Evolutionary conservation across 495 filamentous ascomycete species (phyloP), one percentile per base, ranked within the genome.

Genomic region (Neurospora hispaniola): DNA sequence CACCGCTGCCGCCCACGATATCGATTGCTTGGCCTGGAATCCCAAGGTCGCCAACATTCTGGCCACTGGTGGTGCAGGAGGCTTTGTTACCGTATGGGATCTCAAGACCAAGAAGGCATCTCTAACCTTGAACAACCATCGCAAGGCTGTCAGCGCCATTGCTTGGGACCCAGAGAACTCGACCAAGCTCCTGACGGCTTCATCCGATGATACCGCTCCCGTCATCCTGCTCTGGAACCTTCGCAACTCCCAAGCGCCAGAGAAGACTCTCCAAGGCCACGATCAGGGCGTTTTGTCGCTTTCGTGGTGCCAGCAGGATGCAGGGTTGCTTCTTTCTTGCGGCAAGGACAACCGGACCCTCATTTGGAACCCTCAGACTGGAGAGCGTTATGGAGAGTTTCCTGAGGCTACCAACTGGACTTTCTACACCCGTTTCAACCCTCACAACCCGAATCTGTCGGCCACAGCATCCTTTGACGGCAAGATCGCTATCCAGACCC

Each of bases 21-120:
- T 98, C 74, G 94, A 98, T 74, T 94, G 93, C 73, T 84, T 98
- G 77, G 95, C 97, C 75, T 99, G 96, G 96, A 99, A 99, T 84
- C 94, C 94, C 77, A 98, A 97, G 84, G 94, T 98, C 46, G 86
- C 94, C 27, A 94, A 99, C 81, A 99, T 99, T 78, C 82, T 98
- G 73, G 96, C 94, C 39, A 97, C 96, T 14, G 96, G 96, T 75
- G 94, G 95, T 79, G 94, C 89, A 75, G 96, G 94, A 23, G 96
- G 96, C 12, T 97, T 97, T 78, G 94, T 98, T 39, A 98, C 96
- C 12, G 94, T 99, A 4, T 99, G 96, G 96, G 96, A 99, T 85
- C 89, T 98, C 59, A 97, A 97, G 85, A 92, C 91, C 0, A 98
- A 96, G 87, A 97, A 95, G 82, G 94, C 97, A 76, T 97, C 93